Base-by-base conservation (phyloP, 2,329 filamentous ascomycete species). In the Pseudogymnoascus sp. region DNA sequence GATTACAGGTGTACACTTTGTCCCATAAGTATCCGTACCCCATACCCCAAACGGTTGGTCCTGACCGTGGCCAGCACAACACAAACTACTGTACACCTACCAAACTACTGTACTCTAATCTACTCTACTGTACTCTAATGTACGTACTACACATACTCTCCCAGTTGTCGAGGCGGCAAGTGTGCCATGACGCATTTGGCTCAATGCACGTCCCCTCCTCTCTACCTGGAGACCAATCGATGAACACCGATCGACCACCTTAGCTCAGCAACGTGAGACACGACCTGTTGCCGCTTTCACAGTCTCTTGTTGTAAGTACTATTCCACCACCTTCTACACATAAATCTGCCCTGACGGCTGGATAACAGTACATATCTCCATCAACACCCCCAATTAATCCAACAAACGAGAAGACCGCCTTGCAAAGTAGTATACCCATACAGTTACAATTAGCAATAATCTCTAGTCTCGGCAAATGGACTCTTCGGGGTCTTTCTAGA, bases 281-380 rank as follows among this genome's bases (percentile, higher is more conserved):
- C 23, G 10, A 56, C 50, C 50, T 35, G 50, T 56, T 56, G 50
- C 50, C 50, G 50, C 50, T 56, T 56, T 56, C 50, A 56, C 50
- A 18, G n/a, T 38, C 33, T n/a, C n/a, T n/a, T n/a, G n/a, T 23
- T 6, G 25, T n/a, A 56, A 21, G 50, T 56, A 56, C 50, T 18
- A 4, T 56, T 56, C 50, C 50, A 56, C 16, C 50, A 33, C n/a
- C 10, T 56, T 56, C 50, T 14, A 56, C 28, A 56, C 50, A 47
- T 31, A 53, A 53, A 31, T 50, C 44, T 3, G 21, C 23, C 7
- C 21, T n/a, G 21, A 7, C 14, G 11, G 1, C 3, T 14, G 12
- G 44, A 2, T 7, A n/a, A 8, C 5, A 11, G 47, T 53, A 50
- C 44, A 53, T 11, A n/a, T 16, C 14, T 25, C 42, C 12, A n/a